Percentiles rank a stretch among this genome's conserved stretches.
phyloP scores from a whole-genome alignment of 1,139 yeast genomes.

The Suhomyces maxii region DNA sequence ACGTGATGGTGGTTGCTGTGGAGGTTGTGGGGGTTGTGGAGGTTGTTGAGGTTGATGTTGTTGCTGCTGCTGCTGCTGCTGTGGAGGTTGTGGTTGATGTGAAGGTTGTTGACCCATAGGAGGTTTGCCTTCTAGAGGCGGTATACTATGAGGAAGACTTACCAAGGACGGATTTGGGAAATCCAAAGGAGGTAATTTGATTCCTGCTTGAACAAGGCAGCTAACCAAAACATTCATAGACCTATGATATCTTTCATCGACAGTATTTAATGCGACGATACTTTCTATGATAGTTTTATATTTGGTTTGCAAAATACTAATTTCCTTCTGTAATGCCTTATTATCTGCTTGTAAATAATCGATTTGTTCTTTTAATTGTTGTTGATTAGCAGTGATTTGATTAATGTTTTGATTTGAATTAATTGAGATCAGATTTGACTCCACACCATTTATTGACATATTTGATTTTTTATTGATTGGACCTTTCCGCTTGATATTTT shows the following conservation, averaged over 20 bases:
- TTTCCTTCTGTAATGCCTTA: constrained; percentile 40
- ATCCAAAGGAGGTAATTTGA: constrained; percentile 65
- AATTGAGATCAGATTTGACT: constrained; percentile 2
- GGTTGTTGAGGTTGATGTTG: neutral
- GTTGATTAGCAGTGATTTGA: constrained; percentile 11
- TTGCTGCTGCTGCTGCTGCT: constrained; percentile 3
- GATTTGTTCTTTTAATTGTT: constrained; percentile 43
- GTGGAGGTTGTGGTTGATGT: constrained; percentile 8
- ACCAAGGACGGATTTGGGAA: constrained; percentile 44
- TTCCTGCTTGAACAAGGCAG: constrained; percentile 56
- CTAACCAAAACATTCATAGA: constrained; percentile 52
- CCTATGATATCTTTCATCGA: constrained; percentile 56
- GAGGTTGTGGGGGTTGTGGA: constrained; percentile 4
- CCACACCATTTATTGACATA: constrained; percentile 14
- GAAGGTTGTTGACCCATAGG: constrained; percentile 10
- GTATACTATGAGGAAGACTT: constrained; percentile 16
- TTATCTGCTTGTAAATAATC: constrained; percentile 44
- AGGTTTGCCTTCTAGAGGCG: constrained; percentile 3
- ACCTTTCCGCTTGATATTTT: constrained; percentile 77
- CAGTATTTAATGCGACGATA: constrained; percentile 53
- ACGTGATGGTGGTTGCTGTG: constrained; percentile 1
- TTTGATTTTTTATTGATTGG: constrained; percentile 52
- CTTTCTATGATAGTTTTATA: constrained; percentile 67
- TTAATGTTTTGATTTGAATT: constrained; percentile 8
- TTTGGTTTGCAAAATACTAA: constrained; percentile 50